Evolutionary conservation across 108 stramenopile species (phyloP), one percentile per base, ranked within the genome.

Genomic region (Aurantiochytrium sp.): DNA sequence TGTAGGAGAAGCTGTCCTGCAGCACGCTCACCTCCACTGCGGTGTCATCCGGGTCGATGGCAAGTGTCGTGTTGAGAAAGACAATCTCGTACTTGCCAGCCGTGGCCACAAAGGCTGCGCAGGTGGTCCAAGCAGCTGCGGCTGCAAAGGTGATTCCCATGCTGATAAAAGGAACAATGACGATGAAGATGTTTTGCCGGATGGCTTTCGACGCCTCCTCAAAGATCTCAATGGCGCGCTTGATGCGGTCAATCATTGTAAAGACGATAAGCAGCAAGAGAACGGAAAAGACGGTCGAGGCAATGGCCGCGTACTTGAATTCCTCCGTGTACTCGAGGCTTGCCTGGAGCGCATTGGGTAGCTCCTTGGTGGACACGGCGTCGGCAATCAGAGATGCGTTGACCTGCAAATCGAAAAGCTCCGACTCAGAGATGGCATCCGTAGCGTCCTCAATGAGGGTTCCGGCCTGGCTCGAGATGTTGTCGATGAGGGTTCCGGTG

Each of bases 211-310:
- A 83, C 16, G 76, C 76, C 4, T 53, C 76, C 49, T 47, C n/a
- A 45, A 83, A 83, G 28, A 83, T 83, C 76, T 83, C 76, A 35
- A 83, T 83, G n/a, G 76, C 76, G 45, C 76, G 45, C 45, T 43
- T 16, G 45, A 83, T 83, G 3, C 76, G 45, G 3, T 35, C 23
- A 18, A 69, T 28, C 25, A 69, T 69, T 23, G 76, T 83, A 45
- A 83, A 83, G 76, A 69, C 64, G 35, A 69, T 35, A n/a, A 69
- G 6, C 14, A 69, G 42, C 64, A 69, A 42, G 3, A 69, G 25
- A 28, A 42, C 64, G 64, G 64, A 16, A 18, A 69, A 69, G 35
- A 83, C 23, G 19, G 76, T 83, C 23, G 51, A 14, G 49, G 49
- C 76, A 0, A 25, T 6, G 4, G 76, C 76, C 18, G 51, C 51